Conservation (phyloP, 192 early-diverging fungal genomes). For the Chytriomyces sp. region DNA sequence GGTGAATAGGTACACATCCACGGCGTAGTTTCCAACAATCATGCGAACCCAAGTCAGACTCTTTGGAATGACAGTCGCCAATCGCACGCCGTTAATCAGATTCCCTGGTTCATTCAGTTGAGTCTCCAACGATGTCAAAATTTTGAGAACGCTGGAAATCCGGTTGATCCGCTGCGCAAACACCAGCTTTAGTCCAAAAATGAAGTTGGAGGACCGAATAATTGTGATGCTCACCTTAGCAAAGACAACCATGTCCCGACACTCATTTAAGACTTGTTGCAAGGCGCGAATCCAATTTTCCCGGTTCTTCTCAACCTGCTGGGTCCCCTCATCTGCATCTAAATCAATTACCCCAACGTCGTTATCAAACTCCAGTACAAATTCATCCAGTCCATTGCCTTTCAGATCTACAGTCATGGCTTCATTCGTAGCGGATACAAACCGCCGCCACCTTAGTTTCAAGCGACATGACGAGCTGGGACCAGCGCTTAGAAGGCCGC, state of each 20-base stretch:
- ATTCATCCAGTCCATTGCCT: constrained; percentile 3
- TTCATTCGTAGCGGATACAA: not conserved
- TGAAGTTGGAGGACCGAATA: not conserved
- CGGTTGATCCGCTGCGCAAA: not conserved
- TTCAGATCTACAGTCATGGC: not conserved
- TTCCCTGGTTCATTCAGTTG: not conserved
- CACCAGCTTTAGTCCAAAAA: not conserved
- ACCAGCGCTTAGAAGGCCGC: not conserved
- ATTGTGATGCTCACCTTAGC: constrained; percentile 21
- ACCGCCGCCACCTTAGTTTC: constrained; percentile 13
- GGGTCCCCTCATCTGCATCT: not conserved
- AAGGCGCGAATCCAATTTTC: not conserved
- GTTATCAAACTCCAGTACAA: not conserved
- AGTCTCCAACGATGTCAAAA: not conserved
- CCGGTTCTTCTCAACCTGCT: not conserved
- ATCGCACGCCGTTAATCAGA: not conserved
- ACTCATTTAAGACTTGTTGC: constrained; percentile 17
- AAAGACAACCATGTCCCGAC: constrained; percentile 24
- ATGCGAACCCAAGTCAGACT: constrained; percentile 16
- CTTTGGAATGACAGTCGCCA: not conserved
- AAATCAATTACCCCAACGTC: not conserved
- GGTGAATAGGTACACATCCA: constrained; percentile 21
- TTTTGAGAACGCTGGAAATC: constrained; percentile 1
- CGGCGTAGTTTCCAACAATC: not conserved
- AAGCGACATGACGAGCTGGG: not conserved